phyloP scores from a whole-genome alignment of 2,329 filamentous ascomycete genomes.

The Blastomyces parvus region DNA sequence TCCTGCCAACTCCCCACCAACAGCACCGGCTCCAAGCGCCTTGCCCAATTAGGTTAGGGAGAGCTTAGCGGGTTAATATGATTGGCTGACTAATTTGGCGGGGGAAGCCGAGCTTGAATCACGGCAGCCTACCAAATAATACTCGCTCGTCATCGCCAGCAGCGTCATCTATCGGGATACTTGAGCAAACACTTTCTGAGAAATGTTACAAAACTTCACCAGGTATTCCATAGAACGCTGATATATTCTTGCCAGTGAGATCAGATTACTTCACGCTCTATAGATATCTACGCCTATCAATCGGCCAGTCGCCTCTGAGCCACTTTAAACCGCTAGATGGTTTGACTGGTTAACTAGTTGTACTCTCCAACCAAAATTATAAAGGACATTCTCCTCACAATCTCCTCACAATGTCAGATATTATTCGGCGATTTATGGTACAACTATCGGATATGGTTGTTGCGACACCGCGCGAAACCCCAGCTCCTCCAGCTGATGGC shows the following conservation, averaged over 20 bases:
- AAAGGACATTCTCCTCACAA: neutral
- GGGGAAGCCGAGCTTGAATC: no score
- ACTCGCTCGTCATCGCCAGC: no score
- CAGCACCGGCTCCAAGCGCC: no score
- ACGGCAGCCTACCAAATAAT: no score
- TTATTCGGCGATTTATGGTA: neutral
- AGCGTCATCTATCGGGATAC: no score
- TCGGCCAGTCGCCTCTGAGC: neutral
- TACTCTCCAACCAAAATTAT: neutral
- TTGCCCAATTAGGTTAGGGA: no score
- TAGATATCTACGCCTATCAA: neutral
- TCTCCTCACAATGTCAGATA: neutral
- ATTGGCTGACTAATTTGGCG: no score
- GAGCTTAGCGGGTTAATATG: no score
- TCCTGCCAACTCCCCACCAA: no score
- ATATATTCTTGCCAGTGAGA: neutral
- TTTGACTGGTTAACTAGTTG: neutral
- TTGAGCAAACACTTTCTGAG: no score
- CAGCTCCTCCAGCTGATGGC: neutral
- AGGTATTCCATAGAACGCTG: neutral
- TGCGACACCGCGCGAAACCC: neutral
- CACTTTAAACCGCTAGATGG: neutral
- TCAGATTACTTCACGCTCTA: neutral
- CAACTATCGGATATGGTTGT: neutral
- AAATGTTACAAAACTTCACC: neutral